A percentile compares a stretch with the other conserved stretches of the same genome.
phyloP scores from a whole-genome alignment of 208 protist genomes.

The Leishmania guyanensis region DNA sequence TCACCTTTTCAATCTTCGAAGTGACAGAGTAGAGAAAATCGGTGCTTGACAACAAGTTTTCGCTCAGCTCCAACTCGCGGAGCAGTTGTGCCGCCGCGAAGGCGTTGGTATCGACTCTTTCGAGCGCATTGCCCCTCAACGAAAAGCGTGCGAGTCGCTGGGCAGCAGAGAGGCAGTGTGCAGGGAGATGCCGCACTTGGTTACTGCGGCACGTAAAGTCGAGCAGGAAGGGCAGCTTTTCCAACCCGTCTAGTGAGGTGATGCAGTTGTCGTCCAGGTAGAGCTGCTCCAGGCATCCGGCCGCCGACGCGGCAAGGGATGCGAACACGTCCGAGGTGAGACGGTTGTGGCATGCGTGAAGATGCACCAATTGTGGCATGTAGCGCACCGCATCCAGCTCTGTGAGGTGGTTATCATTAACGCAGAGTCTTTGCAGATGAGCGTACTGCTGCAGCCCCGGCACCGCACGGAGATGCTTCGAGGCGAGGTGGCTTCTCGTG shows the following conservation, averaged over 20 bases:
- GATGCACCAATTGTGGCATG: slow-evolving; percentile 57
- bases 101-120: slow-evolving; percentile 32
- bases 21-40: slow-evolving; percentile 55
- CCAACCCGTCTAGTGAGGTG: slow-evolving; percentile 52
- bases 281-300: slow-evolving; percentile 57
- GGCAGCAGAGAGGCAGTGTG: slow-evolving; percentile 18
- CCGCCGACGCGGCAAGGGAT: slow-evolving; percentile 34
- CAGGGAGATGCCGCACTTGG: slow-evolving; percentile 35
- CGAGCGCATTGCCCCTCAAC: slow-evolving; percentile 44
- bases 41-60: slow-evolving; percentile 50
- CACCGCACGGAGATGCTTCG: slow-evolving; percentile 38
- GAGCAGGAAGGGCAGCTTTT: slow-evolving; percentile 58
- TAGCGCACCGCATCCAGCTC: slow-evolving; percentile 53
- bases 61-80: slow-evolving; percentile 55
- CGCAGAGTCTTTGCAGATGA: slow-evolving; percentile 68
- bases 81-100: slow-evolving; percentile 51
- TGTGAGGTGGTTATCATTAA: slow-evolving; percentile 69
- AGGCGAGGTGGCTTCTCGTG: slow-evolving; percentile 41
- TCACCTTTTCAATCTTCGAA: slow-evolving; percentile 53
- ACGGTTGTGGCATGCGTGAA: slow-evolving; percentile 66
- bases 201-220: slow-evolving; percentile 60
- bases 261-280: slow-evolving; percentile 67
- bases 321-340: slow-evolving; percentile 57
- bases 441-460: slow-evolving; percentile 40
- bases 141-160: slow-evolving; percentile 51